Base-by-base conservation (phyloP, 768 basidiomycete species). In the Pleurotus giganteus region DNA sequence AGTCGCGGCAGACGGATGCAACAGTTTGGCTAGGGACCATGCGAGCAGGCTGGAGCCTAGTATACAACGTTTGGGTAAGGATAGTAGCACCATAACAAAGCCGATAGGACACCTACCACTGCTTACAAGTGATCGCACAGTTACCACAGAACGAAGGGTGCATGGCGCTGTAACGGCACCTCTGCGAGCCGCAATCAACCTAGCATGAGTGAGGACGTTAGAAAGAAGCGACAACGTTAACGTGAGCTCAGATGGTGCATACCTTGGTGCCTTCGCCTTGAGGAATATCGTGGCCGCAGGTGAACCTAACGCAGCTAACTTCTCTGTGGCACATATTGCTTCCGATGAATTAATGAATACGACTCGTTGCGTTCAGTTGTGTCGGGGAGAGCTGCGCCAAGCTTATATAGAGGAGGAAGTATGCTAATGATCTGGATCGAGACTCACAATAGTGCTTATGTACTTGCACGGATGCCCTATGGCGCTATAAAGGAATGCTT, bases 301-400 rank as follows among this genome's bases (percentile, higher is more conserved):
- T 32, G 44, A 56, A 41, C 42, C 42, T 54, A 26, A 53, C 54
- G 37, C 55, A 61, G 13, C 51, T 41, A 26, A 61, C 60, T 57
- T 61, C 60, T 54, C 60, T 57, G 39, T 57, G 53, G 31, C 60
- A 61, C 60, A 61, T 61, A 13, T 51, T 37, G 49, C 11, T 17
- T 15, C 17, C 2, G 43, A 24, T 8, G 43, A 24, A 45, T 45
- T 24, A 21, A 19, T 45, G 23, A 45, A 9, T 24, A 45, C n/a
- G n/a, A n/a, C n/a, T n/a, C n/a, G n/a, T n/a, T n/a, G n/a, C n/a
- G n/a, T n/a, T n/a, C n/a, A n/a, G n/a, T n/a, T n/a, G n/a, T n/a
- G n/a, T n/a, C n/a, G n/a, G n/a, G n/a, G n/a, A n/a, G n/a, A n/a
- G n/a, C n/a, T n/a, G n/a, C n/a, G n/a, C n/a, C n/a, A n/a, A n/a